A percentile compares a stretch with the other conserved stretches of the same genome.
Conservation (phyloP, 768 basidiomycete genomes). For the Tricholoma sp. region DNA sequence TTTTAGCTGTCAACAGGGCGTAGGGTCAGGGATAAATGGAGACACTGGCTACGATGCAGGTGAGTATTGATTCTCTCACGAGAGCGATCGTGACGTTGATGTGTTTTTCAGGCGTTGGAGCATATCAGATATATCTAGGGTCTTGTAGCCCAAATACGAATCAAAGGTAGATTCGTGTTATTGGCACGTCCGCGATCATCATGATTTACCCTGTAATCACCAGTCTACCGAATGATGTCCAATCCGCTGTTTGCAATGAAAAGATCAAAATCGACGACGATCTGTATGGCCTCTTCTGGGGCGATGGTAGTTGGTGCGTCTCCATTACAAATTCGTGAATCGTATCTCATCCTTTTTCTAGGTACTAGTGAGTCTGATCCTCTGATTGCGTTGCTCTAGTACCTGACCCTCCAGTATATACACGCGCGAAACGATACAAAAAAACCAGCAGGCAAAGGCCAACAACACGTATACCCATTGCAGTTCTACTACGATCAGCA, state of each 20-base stretch:
- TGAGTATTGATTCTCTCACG: neutral
- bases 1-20: neutral
- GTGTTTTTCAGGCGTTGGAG: neutral
- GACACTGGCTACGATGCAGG: neutral
- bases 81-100: neutral
- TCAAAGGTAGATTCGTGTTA: neutral
- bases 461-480: neutral
- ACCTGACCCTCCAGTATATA: neutral
- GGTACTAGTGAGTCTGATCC: neutral
- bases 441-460: neutral
- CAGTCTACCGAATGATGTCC: neutral
- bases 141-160: neutral
- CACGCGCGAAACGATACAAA: neutral
- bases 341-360: neutral
- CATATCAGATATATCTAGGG: slow-evolving; percentile 1
- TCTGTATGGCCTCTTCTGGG: neutral
- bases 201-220: neutral
- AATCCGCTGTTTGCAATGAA: neutral
- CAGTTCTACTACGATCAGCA: too few species aligned
- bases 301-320: neutral
- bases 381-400: neutral
- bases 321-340: neutral
- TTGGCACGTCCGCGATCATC: neutral
- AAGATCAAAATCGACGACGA: neutral
- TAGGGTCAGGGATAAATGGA: neutral